Evolutionary conservation across 1,139 yeast genomes (phyloP).

Genomic region (Taiozyma sp.): DNA sequence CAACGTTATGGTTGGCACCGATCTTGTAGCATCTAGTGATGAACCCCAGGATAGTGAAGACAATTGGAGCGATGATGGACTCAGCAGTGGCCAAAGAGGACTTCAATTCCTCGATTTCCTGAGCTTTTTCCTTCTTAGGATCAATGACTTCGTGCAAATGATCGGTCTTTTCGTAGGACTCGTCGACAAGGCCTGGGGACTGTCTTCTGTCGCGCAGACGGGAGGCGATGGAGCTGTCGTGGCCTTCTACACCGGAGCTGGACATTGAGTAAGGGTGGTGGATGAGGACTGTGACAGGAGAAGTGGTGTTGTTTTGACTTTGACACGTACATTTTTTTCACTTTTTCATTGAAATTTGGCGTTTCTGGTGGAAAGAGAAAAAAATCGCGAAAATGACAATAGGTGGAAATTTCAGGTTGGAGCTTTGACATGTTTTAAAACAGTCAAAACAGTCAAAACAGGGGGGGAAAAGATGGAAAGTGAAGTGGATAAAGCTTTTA

Average conservation of each 20-base stretch:
- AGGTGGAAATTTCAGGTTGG: too few relatives aligned
- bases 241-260: conserved; percentile 1
- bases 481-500: too few relatives aligned
- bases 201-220: neutral
- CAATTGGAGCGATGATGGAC: conserved; percentile 46
- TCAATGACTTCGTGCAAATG: conserved; percentile 14
- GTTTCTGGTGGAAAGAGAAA: neutral
- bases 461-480: too few relatives aligned
- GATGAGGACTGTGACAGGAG: neutral
- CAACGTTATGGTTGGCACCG: conserved; percentile 63
- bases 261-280: neutral
- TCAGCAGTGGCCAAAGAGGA: conserved; percentile 33
- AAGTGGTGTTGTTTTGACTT: neutral
- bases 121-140: conserved; percentile 14
- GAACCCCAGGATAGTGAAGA: conserved; percentile 64
- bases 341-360: neutral
- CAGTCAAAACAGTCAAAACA: too few relatives aligned
- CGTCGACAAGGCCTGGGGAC: neutral
- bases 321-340: neutral
- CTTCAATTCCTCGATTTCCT: conserved; percentile 19
- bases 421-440: too few relatives aligned
- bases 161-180: neutral
- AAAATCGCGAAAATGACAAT: neutral
- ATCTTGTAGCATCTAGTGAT: conserved; percentile 73
- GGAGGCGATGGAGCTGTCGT: neutral